Base-by-base conservation (phyloP, 148 eudicot genomes). In the Fagopyrum homotropicum region DNA sequence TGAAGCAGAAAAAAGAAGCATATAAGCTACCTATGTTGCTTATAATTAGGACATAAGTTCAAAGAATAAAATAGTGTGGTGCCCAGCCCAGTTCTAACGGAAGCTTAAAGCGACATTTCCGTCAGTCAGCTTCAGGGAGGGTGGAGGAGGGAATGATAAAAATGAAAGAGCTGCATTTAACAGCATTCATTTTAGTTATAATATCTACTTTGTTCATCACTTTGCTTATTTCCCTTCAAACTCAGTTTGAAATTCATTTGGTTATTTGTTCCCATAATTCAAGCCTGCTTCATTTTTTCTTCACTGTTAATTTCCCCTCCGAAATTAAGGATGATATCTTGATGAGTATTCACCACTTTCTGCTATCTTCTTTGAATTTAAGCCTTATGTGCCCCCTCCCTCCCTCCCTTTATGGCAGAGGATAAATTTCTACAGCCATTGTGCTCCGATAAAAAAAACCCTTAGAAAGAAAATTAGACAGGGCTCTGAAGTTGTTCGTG, bases 1-100 rank as follows among this genome's bases (percentile, higher is more conserved):
- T 94, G 96, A 75, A 83, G 50, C 45, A 76, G n/a, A 73, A 71
- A 72, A 72, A 6, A 72, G 54, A 19, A 76, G 72, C 72, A 69
- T 2, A 72, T 76, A 75, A 63, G 71, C 9, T 66, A 40, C 15
- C 45, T 35, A 40, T 40, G 17, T 8, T 66, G 3, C 47, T 35
- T 35, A 40, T 40, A 66, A 29, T 3, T 40, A 66, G 14, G n/a
- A 14, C 8, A 66, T 43, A 35, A 12, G 5, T 66, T 14, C 7
- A 66, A 66, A 66, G 43, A 40, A 17, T 0, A 40, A 40, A 9
- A 66, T 1, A 35, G 3, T 35, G 40, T 2, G 68, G 68, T 61
- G 68, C 30, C 43, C 11, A 9, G 40, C 40, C 40, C 40, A 35
- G 40, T 35, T 35, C 40, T 35, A 17, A 57, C 3, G 40, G 66